Evolutionary conservation across 495 filamentous ascomycete genomes (phyloP), one percentile per base, ranked within the genome.

Genomic region (Pseudomonodictys pantanalensis): DNA sequence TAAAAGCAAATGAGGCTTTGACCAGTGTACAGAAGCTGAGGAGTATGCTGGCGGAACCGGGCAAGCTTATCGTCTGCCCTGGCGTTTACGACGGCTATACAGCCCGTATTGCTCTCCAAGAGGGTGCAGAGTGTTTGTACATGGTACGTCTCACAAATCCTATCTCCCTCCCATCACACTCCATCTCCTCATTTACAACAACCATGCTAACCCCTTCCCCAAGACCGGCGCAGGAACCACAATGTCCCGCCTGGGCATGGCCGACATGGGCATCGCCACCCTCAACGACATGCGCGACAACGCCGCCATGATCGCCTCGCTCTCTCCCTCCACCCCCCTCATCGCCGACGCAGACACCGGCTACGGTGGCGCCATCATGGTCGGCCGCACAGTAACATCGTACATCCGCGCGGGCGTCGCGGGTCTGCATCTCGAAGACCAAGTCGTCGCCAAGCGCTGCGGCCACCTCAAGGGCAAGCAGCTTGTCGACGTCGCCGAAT

Each of bases 401-500:
- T 90, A 88, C 67, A 81, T 83, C 39, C 76, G 77, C n/a, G 78
- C 82, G 9, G 84, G 84, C n/a, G 83, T 89, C 0, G 86, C 86
- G 3, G 87, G 79, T 8, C 76, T 89, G 58, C 85, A 89, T 59
- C 79, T 89, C 54, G 86, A 90, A 73, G 86, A 89, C 72, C 85
- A 89, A 64, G 78, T 86, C 20, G 71, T 73, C 46, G 82, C 77
- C 47, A 89, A 89, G 68, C 83, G 71, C 25, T 73, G 71, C 42
- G 71, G 71, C 2, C 71, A 73, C 42, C 52, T 73, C 20, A 52
- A 48, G 11, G 69, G 83, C 33, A 90, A 90, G 67, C 76, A 79
- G 42, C 75, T 89, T 4, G 85, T 89, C 44, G 47, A 68, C 26
- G 56, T 64, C 0, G 74, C 79, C 0, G 77, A 77, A 18, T 89